These are phyloP conservation scores for Sherardia arvensis DNA, from an alignment of 257 asterid genomes.

Conservation along the genomic window DNA sequence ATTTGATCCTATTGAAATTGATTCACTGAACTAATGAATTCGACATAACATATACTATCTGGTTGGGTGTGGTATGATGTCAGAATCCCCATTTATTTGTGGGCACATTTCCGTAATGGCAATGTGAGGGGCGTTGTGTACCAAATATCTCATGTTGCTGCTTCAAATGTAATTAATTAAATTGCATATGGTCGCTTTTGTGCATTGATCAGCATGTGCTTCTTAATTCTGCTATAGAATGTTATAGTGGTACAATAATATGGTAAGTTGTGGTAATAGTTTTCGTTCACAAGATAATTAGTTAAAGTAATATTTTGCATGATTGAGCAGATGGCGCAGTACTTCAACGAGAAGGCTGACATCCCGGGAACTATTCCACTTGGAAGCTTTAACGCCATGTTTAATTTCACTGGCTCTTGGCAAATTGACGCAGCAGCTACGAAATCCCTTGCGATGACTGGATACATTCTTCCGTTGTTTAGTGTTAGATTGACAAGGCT, in stretches of 20 bases:
- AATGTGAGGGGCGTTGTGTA: not conserved
- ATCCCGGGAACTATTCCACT: constrained; percentile 72
- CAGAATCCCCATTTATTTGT: not conserved
- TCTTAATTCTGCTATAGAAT: not conserved
- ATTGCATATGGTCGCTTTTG: not conserved
- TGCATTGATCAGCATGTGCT: not conserved
- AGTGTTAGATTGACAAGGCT: constrained; percentile 41
- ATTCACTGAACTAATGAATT: not conserved
- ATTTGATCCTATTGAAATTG: not conserved
- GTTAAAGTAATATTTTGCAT: constrained; percentile 10
- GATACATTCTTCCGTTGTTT: constrained; percentile 55
- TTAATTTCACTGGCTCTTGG: constrained; percentile 94
- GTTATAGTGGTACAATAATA: not conserved
- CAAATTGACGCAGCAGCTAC: constrained; percentile 86
- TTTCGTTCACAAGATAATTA: not conserved
- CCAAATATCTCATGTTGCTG: not conserved
- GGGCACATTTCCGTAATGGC: not conserved
- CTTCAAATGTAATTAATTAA: not conserved
- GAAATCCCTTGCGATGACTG: constrained; percentile 89
- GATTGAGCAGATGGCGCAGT: constrained; percentile 73
- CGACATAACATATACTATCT: not conserved
- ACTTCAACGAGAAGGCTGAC: constrained; percentile 65
- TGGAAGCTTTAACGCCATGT: constrained; percentile 97
- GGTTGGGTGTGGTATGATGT: not conserved
- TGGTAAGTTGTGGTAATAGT: not conserved